Evolutionary conservation across 257 asterid genomes (phyloP).

Genomic region (Jasminum sambac): DNA sequence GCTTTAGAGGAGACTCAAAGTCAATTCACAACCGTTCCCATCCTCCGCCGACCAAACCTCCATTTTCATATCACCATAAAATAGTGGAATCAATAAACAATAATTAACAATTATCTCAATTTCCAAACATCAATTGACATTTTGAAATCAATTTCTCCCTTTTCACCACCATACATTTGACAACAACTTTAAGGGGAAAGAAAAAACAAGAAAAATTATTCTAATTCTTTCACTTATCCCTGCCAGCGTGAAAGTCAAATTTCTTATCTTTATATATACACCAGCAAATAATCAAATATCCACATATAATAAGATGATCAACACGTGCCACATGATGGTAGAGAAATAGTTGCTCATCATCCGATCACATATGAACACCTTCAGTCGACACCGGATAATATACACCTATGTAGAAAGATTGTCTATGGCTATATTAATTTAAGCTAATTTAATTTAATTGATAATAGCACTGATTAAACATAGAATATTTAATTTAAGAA

Average conservation of each 20-base stretch:
- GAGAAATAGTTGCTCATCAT: too few species aligned
- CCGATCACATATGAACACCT: too few species aligned
- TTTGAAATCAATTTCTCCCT: constrained; percentile 9
- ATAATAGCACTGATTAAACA: too few species aligned
- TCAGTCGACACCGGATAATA: too few species aligned
- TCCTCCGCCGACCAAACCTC: constrained; percentile 56
- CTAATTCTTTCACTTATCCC: neutral
- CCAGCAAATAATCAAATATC: too few species aligned
- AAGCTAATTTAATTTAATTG: too few species aligned
- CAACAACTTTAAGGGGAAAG: constrained; percentile 21
- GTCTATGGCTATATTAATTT: too few species aligned
- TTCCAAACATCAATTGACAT: neutral
- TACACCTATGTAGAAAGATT: too few species aligned
- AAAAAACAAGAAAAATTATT: constrained; percentile 11
- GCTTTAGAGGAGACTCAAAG: constrained; percentile 28
- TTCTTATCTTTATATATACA: neutral
- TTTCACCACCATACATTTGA: constrained; percentile 36
- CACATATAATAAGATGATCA: too few species aligned
- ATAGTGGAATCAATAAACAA: neutral
- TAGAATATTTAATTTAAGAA: too few species aligned
- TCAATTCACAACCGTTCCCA: constrained; percentile 47
- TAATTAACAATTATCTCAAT: neutral
- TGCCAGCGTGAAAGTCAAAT: neutral
- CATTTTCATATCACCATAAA: constrained; percentile 17
- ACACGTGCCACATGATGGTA: too few species aligned